phyloP scores from a whole-genome alignment of 495 filamentous ascomycete genomes.

The Hypoxylon crocopeplum region DNA sequence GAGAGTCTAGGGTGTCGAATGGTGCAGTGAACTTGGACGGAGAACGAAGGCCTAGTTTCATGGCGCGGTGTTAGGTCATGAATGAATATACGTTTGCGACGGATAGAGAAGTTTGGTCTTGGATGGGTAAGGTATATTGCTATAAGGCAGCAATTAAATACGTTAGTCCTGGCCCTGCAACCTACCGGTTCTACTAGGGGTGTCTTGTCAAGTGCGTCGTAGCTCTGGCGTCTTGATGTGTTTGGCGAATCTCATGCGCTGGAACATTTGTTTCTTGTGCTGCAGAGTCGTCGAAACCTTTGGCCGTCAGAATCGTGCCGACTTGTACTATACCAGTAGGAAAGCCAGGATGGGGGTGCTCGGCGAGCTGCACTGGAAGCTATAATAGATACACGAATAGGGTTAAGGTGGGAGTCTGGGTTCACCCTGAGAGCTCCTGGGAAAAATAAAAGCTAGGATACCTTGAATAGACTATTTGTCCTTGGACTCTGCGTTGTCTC shows the following conservation, averaged over 20 bases:
- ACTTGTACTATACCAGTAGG: slow-evolving; percentile 15
- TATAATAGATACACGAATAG: slow-evolving; percentile 25
- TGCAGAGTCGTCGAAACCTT: slow-evolving; percentile 6
- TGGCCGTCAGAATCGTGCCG: slow-evolving; percentile 11
- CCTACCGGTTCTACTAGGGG: slow-evolving; percentile 10
- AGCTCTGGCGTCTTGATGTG: slow-evolving; percentile 17
- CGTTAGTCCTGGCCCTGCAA: slow-evolving; percentile 12
- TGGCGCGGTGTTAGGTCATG: slow-evolving; percentile 14
- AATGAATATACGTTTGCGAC: slow-evolving; percentile 20
- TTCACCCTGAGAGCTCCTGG: no score
- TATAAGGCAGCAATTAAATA: slow-evolving; percentile 32
- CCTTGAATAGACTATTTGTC: slow-evolving; percentile 16
- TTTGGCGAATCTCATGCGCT: slow-evolving; percentile 8
- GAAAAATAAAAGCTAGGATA: slow-evolving; percentile 14
- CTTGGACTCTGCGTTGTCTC: no score
- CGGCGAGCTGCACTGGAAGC: neutral
- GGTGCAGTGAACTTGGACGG: slow-evolving; percentile 1
- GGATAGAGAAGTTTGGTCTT: slow-evolving; percentile 3
- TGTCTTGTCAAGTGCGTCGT: slow-evolving; percentile 22
- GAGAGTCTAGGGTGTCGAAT: neutral
- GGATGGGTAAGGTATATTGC: slow-evolving; percentile 24
- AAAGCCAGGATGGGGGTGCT: neutral
- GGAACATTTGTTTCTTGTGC: slow-evolving; percentile 12
- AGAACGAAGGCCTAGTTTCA: slow-evolving; percentile 14
- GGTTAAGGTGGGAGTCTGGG: slow-evolving; percentile 10